Percentiles rank a stretch among this genome's conserved stretches.
These are phyloP conservation scores for Vickermania spadyakhi DNA, from an alignment of 208 protist species.

Conservation along the genomic window DNA sequence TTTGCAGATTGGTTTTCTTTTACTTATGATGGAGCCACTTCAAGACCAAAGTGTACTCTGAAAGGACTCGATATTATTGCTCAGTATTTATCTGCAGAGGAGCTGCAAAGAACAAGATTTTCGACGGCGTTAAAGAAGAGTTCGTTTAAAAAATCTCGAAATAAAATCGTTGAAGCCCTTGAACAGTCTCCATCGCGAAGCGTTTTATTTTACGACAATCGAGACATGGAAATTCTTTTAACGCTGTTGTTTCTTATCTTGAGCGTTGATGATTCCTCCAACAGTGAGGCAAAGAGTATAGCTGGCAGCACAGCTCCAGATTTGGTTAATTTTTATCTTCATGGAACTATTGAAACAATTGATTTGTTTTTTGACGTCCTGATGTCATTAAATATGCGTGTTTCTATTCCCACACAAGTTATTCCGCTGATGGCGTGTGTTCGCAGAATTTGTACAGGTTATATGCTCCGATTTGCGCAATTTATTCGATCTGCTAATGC, in stretches of 20 bases:
- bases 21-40: conserved; percentile 38
- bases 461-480: conserved; percentile 60
- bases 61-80: conserved; percentile 34
- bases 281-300: conserved; percentile 47
- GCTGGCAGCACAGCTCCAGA: conserved; percentile 59
- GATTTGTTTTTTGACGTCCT: conserved; percentile 77
- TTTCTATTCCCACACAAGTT: conserved; percentile 63
- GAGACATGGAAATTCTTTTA: conserved; percentile 76
- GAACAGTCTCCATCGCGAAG: conserved; percentile 50
- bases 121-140: conserved; percentile 47
- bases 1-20: conserved; percentile 82
- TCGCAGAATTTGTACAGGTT: conserved; percentile 66
- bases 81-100: conserved; percentile 52
- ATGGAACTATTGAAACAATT: conserved; percentile 68
- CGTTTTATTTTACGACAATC: conserved; percentile 78
- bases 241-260: conserved; percentile 74
- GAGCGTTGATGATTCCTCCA: conserved; percentile 73
- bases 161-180: conserved; percentile 74
- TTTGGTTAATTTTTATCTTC: conserved; percentile 58
- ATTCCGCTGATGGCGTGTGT: conserved; percentile 75
- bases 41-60: conserved; percentile 47
- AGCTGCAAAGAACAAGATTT: conserved; percentile 53
- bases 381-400: conserved; percentile 77
- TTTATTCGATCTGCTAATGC: conserved; percentile 45
- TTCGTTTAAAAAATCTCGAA: conserved; percentile 66